These are phyloP conservation scores for Wickerhamiella sergipiensis DNA, from an alignment of 805 yeast genomes.

Conservation along the genomic window DNA sequence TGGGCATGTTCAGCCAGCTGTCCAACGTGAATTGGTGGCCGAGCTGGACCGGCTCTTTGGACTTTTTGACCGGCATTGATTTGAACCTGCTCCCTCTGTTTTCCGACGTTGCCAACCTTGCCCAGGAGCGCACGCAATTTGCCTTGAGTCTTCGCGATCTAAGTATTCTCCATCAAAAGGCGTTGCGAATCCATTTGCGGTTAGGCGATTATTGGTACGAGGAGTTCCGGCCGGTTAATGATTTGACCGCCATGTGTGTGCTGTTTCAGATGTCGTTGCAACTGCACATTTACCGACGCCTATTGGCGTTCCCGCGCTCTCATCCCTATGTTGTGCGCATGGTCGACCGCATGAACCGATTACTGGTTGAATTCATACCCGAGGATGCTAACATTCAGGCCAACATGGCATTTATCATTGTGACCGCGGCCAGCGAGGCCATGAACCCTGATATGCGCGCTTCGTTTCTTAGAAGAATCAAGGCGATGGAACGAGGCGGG, in stretches of 20 bases:
- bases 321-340: slow-evolving; percentile 37
- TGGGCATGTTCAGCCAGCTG: neutral
- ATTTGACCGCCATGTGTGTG: slow-evolving; percentile 23
- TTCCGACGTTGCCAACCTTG: slow-evolving; percentile 34
- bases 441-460: slow-evolving; percentile 25
- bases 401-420: slow-evolving; percentile 41
- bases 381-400: slow-evolving; percentile 38
- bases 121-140: slow-evolving; percentile 19
- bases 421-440: slow-evolving; percentile 48
- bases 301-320: slow-evolving; percentile 32
- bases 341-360: slow-evolving; percentile 28
- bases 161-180: slow-evolving; percentile 1
- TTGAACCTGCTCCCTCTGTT: slow-evolving; percentile 44
- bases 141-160: slow-evolving; percentile 11
- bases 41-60: slow-evolving; percentile 42
- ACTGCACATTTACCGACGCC: slow-evolving; percentile 44
- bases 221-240: slow-evolving; percentile 14
- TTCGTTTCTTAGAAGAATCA: slow-evolving; percentile 30
- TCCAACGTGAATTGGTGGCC: slow-evolving; percentile 15
- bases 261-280: slow-evolving; percentile 42
- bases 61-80: slow-evolving; percentile 43
- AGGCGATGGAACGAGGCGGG: slow-evolving; percentile 31
- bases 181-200: slow-evolving; percentile 11
- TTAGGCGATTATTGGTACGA: slow-evolving; percentile 15
- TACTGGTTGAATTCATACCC: slow-evolving; percentile 30